Conservation (phyloP, 768 basidiomycete species). For the Lactarius sanguifluus region DNA sequence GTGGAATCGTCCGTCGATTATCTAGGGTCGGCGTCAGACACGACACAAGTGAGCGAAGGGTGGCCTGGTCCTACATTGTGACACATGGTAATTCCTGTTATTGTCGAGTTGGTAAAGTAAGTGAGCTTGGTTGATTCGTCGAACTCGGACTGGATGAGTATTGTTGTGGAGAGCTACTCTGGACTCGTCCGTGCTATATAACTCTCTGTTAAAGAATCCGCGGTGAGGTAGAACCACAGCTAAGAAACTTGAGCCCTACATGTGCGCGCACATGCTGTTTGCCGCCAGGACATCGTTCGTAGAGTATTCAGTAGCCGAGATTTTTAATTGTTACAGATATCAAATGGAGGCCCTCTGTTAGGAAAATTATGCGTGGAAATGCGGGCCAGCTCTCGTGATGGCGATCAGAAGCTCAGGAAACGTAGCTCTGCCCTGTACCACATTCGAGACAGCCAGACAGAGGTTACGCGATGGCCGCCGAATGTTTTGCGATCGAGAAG, state of each 20-base stretch:
- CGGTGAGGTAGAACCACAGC: constrained; percentile 9
- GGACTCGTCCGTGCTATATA: constrained; percentile 20
- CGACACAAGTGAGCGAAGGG: background rate
- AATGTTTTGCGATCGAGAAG: constrained; percentile 19
- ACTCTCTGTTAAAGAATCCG: constrained; percentile 18
- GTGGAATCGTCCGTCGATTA: constrained; percentile 34
- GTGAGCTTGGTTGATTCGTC: constrained; percentile 8
- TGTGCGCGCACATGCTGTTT: constrained; percentile 24
- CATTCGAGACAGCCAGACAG: constrained; percentile 9
- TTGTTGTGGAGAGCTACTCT: constrained; percentile 1
- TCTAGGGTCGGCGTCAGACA: constrained; percentile 23
- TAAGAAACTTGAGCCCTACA: constrained; percentile 7
- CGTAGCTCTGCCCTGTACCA: constrained; percentile 23
- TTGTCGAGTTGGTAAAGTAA: background rate
- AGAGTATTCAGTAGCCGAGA: constrained; percentile 24
- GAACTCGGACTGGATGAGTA: constrained; percentile 16
- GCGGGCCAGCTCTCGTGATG: constrained; percentile 1
- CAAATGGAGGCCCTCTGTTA: constrained; percentile 9
- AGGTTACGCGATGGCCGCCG: constrained; percentile 12
- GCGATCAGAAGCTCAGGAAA: constrained; percentile 20
- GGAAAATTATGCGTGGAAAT: constrained; percentile 5
- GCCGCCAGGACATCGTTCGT: constrained; percentile 24
- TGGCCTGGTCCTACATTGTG: constrained; percentile 27
- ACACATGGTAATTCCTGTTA: constrained; percentile 25
- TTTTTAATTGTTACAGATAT: constrained; percentile 23